phyloP scores from a whole-genome alignment of 73 alveolate species.

The Tetrahymena malaccensis region DNA sequence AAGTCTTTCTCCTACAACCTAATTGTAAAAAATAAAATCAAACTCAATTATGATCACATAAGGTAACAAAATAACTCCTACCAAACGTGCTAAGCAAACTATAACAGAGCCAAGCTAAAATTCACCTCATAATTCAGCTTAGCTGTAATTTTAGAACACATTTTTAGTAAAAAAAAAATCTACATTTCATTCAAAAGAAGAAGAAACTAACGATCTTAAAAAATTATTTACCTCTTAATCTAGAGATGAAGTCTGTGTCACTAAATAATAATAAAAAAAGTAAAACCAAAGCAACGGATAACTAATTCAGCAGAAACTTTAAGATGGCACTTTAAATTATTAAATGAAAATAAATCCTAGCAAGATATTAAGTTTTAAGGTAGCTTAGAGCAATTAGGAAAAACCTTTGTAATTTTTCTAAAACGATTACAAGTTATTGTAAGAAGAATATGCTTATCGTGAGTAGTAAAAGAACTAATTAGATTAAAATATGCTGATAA shows the following conservation, averaged over 20 bases:
- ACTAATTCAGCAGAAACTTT: background rate
- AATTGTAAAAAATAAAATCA: background rate
- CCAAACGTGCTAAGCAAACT: background rate
- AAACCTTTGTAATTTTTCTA: background rate
- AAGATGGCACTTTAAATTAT: background rate
- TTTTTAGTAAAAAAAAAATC: background rate
- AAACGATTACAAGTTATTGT: background rate
- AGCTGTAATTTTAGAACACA: background rate
- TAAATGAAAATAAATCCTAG: background rate
- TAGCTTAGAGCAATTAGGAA: background rate
- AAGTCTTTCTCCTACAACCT: background rate
- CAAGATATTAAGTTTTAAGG: background rate
- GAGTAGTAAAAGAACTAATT: background rate
- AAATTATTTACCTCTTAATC: background rate
- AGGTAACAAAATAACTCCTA: background rate
- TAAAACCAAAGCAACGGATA: background rate
- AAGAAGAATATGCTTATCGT: background rate
- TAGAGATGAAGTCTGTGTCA: background rate
- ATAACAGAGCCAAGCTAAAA: background rate
- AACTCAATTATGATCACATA: background rate
- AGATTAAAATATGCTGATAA: background rate
- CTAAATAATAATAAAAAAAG: too few relatives aligned
- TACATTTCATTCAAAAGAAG: background rate
- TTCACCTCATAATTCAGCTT: background rate
- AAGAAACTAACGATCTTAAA: background rate